These are phyloP conservation scores for Wallacemonas sp. DNA, from an alignment of 208 protist genomes.

Conservation along the genomic window DNA sequence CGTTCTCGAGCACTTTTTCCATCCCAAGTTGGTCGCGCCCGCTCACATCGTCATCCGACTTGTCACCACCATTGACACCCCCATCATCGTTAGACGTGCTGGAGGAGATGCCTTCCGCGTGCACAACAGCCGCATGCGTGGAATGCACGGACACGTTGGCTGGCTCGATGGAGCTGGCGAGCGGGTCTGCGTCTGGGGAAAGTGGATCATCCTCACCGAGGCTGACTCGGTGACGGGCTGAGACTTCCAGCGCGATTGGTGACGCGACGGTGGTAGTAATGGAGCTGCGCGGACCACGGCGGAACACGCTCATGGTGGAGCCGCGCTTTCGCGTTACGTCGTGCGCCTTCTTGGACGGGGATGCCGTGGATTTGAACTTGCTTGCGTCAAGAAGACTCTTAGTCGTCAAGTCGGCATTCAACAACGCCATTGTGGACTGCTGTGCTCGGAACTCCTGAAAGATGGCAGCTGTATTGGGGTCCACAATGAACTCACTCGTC, in stretches of 20 bases:
- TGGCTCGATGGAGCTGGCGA: slow-evolving; percentile 12
- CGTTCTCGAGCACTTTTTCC: slow-evolving; percentile 57
- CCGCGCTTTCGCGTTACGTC: neutral
- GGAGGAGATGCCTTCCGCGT: neutral
- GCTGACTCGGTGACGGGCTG: neutral
- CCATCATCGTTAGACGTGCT: slow-evolving; percentile 12
- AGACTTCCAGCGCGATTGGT: neutral
- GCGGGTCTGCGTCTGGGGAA: neutral
- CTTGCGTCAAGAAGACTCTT: neutral
- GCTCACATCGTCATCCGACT: neutral
- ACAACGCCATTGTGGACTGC: slow-evolving; percentile 30
- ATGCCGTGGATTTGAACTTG: neutral
- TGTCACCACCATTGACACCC: neutral
- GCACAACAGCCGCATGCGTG: neutral
- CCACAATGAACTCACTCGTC: slow-evolving; percentile 2
- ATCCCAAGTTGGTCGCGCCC: slow-evolving; percentile 26
- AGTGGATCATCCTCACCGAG: neutral
- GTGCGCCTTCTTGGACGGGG: neutral
- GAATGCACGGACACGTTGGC: slow-evolving; percentile 4
- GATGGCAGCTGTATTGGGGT: slow-evolving; percentile 10
- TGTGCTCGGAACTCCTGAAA: slow-evolving; percentile 21
- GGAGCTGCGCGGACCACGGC: neutral
- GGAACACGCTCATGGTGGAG: neutral
- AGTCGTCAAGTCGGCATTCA: slow-evolving; percentile 21
- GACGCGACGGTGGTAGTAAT: neutral